Evolutionary conservation across 148 eudicot species (phyloP), one percentile per base, ranked within the genome.

Genomic region (Mesembryanthemum crystallinum): DNA sequence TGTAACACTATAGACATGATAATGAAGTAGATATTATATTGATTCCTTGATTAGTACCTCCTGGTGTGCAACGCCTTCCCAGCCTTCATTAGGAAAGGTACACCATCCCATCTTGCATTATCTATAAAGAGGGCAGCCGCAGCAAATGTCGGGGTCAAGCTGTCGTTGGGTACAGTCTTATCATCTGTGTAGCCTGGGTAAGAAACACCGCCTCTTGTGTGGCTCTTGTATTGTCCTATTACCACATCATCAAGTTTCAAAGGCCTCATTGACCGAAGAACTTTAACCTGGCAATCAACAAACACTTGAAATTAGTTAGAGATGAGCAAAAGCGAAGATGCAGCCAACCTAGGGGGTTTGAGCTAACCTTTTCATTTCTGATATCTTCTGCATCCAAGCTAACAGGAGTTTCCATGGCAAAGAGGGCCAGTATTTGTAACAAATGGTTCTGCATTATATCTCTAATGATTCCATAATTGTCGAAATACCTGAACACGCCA

Each of bases 341-440:
- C 18, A 10, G 21, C 43, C 23, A 55, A 73, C 23, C 23, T 21
- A 33, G 57, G 6, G 21, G 45, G 33, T 65, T 35, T 24, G 18
- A 60, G 21, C 77, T 75, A 45, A 95, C 98, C 96, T 95, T 95
- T 83, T 95, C 98, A 68, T 92, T 95, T 78, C 97, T 90, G 72
- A 95, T 95, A 84, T 94, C 98, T 85, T 94, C 98, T 23, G 89
- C 98, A 79, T 95, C 98, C 79, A 90, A 92, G 83, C 96, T 90
- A 78, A 92, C 98, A 30, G 98, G 98, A 27, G 98, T 92, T 85
- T 95, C 98, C 98, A 94, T 94, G 74, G 98, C 98, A 86, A 94
- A 94, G 61, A 94, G 88, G 66, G 98, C 98, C 78, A 94, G 72
- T 49, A 94, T 94, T 86, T 94, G 98, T 52, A 94, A 89, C 87